Percentiles rank a stretch among this genome's conserved stretches.
These are phyloP conservation scores for Dactylellina haptotyla DNA, from an alignment of 2,329 filamentous ascomycete species.

Conservation along the genomic window DNA sequence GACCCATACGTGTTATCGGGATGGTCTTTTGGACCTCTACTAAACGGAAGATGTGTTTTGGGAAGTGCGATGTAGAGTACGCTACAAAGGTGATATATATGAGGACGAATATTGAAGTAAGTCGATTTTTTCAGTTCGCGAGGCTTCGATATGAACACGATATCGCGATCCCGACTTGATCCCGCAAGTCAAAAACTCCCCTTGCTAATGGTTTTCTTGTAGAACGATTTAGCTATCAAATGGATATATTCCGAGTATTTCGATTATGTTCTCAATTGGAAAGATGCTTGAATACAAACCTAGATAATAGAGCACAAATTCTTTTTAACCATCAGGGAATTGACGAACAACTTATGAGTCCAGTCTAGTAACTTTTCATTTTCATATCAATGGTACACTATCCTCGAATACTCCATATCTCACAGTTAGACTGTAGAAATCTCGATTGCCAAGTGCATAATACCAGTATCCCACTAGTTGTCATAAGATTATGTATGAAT, in stretches of 20 bases:
- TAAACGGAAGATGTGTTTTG: slow-evolving; percentile 7
- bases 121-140: too few relatives aligned
- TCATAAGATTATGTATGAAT: too few relatives aligned
- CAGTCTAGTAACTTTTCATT: not conserved
- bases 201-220: not conserved
- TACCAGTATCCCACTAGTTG: too few relatives aligned
- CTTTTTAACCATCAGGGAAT: too few relatives aligned
- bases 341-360: too few relatives aligned
- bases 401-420: too few relatives aligned
- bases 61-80: slow-evolving; percentile 18
- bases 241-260: slow-evolving; percentile 21
- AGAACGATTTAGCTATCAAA: slow-evolving; percentile 26
- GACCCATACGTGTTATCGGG: slow-evolving; percentile 1
- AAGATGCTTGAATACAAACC: not conserved
- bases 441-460: too few relatives aligned
- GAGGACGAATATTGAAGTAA: slow-evolving; percentile 21
- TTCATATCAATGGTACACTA: not conserved
- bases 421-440: too few relatives aligned
- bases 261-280: slow-evolving; percentile 13
- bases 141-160: too few relatives aligned
- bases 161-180: too few relatives aligned
- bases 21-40: slow-evolving; percentile 27
- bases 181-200: not conserved
- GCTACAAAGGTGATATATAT: slow-evolving; percentile 11
- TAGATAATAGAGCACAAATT: too few relatives aligned